phyloP scores from a whole-genome alignment of 192 early-diverging fungal species.

The Rhizophagus prolifer region DNA sequence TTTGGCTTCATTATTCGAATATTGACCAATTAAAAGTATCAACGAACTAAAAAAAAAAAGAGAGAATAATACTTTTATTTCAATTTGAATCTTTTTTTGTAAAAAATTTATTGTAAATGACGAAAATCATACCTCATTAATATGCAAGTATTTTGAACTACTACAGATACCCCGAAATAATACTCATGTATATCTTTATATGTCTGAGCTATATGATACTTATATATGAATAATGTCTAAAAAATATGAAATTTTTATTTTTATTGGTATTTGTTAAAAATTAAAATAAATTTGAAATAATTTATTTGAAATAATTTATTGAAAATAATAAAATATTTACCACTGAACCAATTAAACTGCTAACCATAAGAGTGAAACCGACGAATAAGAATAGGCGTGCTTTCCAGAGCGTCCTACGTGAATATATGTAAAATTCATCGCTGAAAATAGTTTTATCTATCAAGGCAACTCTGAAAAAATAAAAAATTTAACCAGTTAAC shows the following conservation, averaged over 20 bases:
- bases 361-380: constrained; percentile 2
- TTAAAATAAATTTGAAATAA: too few relatives aligned
- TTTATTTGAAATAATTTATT: too few relatives aligned
- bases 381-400: constrained; percentile 17
- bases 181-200: neutral
- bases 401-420: constrained; percentile 8
- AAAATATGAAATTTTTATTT: neutral
- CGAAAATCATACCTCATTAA: neutral
- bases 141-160: neutral
- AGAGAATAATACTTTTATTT: too few relatives aligned
- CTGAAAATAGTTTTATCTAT: constrained; percentile 2
- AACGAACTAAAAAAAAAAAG: neutral
- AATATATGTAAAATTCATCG: neutral
- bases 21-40: neutral
- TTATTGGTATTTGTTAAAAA: neutral
- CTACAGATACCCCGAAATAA: neutral
- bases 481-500: too few relatives aligned
- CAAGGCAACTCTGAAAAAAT: neutral
- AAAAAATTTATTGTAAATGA: neutral
- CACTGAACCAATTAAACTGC: constrained; percentile 5
- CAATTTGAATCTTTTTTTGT: too few relatives aligned
- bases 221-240: neutral
- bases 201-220: neutral
- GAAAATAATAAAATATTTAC: constrained; percentile 1
- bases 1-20: neutral